A percentile compares a stretch with the other conserved stretches of the same genome.
phyloP scores from a whole-genome alignment of 192 early-diverging fungal species.

The Spizellomyces punctatus region DNA sequence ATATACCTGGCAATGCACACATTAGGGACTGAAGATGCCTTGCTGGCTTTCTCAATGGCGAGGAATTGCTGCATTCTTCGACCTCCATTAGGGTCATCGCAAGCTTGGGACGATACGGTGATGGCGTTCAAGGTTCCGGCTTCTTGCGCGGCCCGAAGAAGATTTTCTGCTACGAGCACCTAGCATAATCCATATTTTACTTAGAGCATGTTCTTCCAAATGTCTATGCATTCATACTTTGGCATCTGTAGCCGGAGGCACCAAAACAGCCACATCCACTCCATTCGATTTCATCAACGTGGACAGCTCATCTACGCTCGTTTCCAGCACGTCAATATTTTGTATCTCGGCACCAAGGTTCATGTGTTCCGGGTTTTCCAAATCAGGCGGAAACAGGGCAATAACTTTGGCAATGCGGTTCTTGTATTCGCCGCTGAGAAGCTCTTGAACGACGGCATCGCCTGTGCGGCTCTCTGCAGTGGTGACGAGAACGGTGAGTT shows the following conservation, averaged over 20 bases:
- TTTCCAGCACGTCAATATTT: too few species aligned
- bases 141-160: too few species aligned
- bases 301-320: too few species aligned
- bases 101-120: too few species aligned
- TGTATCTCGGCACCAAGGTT: too few species aligned
- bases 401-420: background rate
- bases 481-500: conserved; percentile 19
- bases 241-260: conserved; percentile 4
- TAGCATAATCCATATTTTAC: background rate
- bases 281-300: background rate
- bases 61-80: too few species aligned
- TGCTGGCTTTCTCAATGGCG: too few species aligned
- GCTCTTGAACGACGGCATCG: background rate
- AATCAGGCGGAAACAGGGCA: background rate
- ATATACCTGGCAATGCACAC: background rate
- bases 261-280: conserved; percentile 5
- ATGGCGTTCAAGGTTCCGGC: too few species aligned
- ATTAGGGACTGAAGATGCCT: too few species aligned
- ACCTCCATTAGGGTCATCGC: too few species aligned
- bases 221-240: background rate
- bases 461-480: conserved; percentile 16
- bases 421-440: background rate
- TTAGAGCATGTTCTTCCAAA: too few species aligned
- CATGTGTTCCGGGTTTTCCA: conserved; percentile 1
- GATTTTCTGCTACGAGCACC: too few species aligned